Evolutionary conservation across 805 yeast genomes (phyloP), one percentile per base, ranked within the genome.

Genomic region (Kockiozyma suomiensis): DNA sequence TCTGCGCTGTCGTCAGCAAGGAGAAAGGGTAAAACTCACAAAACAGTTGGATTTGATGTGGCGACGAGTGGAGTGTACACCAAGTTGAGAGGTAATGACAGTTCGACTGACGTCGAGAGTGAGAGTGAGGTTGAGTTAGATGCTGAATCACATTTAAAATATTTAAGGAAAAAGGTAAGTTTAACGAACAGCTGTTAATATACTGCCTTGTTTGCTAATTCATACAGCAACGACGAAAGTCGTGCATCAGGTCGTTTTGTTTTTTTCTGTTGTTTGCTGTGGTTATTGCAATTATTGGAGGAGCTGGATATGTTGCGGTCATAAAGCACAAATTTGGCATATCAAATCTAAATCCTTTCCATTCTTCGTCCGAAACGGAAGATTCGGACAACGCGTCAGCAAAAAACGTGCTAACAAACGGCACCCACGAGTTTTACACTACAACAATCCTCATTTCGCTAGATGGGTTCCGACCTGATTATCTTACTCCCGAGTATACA

Each of bases 381-480:
- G 25, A 28, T 41, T 10, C 54, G 5, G 7, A 19, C 23, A 40
- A n/a, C 13, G 19, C 35, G 8, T 47, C 33, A 30, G 33, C 59
- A 8, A 60, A 58, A 15, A 26, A 68, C 8, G 28, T 70, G 1
- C 65, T 77, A 8, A 72, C 76, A 38, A 90, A 90, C 70, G 87
- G 90, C 1, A 86, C 96, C 0, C 84, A 82, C 63, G 76, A 76
- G 2, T 89, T 85, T 72, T 77, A 85, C 68, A 88, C 94, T n/a
- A 84, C 96, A 7, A 92, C 97, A 1, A 74, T 92, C 1, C 70
- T 91, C 48, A 78, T 92, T 1, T 90, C 97, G 0, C 73, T 93
- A 30, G 97, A 90, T 72, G 97, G 97, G 8, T 87, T 92, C 72
- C 96, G 92, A 70, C 97, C 97, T 2, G 93, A 89, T 69, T 88